Evolutionary conservation across 23 red algal species (phyloP), one percentile per base, ranked within the genome.

Genomic region (Pyropia yezoensis): DNA sequence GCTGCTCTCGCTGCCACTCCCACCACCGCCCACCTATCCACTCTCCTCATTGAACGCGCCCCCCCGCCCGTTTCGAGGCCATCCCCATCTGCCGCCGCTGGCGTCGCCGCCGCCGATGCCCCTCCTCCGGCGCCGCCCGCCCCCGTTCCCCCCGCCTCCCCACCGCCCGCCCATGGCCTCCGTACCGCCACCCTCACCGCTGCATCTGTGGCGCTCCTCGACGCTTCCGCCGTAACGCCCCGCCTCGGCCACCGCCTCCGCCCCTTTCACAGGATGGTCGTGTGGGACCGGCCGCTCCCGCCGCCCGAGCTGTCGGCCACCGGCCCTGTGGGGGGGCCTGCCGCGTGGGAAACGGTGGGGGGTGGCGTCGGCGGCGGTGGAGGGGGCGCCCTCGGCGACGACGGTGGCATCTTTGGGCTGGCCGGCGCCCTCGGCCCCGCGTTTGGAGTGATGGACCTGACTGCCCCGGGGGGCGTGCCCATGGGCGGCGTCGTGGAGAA

Each of bases 161-260:
- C 34, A 62, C 73, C 65, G 67, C 61, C 70, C 14, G 18, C 65
- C 7, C 52, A 59, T 23, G 63, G 61, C 24, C 29, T 96, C 26
- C 57, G 90, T 53, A 96, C 90, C 16, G 74, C 77, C 3, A 82
- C 90, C 3, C 73, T 96, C 34, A 76, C 66, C 13, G 82, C 90
- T 18, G 79, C 82, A 4, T 87, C 90, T 1, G 63, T 73, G 76
- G 33, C 18, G 22, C 82, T 88, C 59, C 65, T 96, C 62, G 67
- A 83, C 33, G 67, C 80, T 18, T 65, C 82, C 33, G 84, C 66
- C 29, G 70, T 88, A 20, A 88, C 82, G 82, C 12, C 58, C 33
- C 82, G 69, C n/a, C 34, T 96, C 27, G 30, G 25, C 33, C 4
- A 33, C 5, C 67, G 79, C 9, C 62, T 87, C 25, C 75, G 82